Conservation (phyloP, 176 grass and related monocot genomes). For the Cenchrus purpureus region DNA sequence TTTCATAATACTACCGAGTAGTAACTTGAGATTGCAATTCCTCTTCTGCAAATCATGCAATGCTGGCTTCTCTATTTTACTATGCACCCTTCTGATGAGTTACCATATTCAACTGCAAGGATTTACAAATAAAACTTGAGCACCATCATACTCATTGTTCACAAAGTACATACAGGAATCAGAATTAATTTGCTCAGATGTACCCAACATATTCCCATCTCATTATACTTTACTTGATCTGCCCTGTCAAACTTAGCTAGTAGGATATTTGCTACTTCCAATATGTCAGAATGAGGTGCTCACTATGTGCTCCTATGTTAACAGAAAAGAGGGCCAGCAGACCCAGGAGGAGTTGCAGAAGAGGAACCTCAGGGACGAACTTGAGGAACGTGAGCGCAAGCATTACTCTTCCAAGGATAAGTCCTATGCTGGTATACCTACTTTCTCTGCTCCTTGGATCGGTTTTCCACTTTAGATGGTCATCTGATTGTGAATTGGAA, state of each 20-base stretch:
- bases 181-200: too few relatives aligned
- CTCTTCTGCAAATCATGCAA: too few relatives aligned
- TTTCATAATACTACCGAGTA: too few relatives aligned
- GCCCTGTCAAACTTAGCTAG: too few relatives aligned
- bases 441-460: background rate
- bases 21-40: too few relatives aligned
- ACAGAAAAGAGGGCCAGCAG: slow-evolving; percentile 93
- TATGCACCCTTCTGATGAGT: background rate
- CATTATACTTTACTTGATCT: too few relatives aligned
- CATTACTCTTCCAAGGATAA: slow-evolving; percentile 96
- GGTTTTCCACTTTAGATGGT: background rate
- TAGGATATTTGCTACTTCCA: background rate
- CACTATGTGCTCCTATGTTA: background rate
- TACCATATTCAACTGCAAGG: too few relatives aligned
- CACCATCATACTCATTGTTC: too few relatives aligned
- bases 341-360: slow-evolving; percentile 94
- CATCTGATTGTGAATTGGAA: background rate
- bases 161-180: too few relatives aligned
- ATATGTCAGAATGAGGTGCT: background rate
- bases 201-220: too few relatives aligned
- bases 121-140: too few relatives aligned
- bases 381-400: slow-evolving; percentile 92
- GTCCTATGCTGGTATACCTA: slow-evolving; percentile 65
- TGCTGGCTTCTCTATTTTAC: background rate
- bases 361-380: slow-evolving; percentile 87